phyloP scores from a whole-genome alignment of 2,329 filamentous ascomycete genomes.

The Cladorrhinum sp. region DNA sequence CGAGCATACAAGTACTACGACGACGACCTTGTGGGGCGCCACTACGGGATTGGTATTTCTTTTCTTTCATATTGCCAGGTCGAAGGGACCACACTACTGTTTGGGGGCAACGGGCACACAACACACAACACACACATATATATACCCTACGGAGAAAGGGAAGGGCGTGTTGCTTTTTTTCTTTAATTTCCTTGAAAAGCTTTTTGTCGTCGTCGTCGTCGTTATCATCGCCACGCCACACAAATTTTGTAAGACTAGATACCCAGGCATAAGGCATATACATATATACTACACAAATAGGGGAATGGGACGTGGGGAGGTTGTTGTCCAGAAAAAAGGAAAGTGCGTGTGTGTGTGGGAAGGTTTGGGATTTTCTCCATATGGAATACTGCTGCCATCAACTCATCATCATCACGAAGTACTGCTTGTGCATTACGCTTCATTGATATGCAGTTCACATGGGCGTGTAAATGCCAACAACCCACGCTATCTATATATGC shows the following conservation, averaged over 20 bases:
- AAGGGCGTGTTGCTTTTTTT: background rate
- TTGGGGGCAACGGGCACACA: background rate
- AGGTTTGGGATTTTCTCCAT: background rate
- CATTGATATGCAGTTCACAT: no score
- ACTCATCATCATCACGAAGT: background rate
- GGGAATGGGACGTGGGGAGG: background rate
- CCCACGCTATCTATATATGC: no score
- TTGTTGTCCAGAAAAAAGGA: background rate
- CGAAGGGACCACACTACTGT: background rate
- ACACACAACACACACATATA: background rate
- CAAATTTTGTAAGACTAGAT: slow-evolving; percentile 23
- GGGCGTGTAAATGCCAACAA: no score
- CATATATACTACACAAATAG: background rate
- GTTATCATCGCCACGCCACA: background rate
- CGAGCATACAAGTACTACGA: background rate
- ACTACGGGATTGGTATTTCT: background rate
- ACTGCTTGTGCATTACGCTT: no score
- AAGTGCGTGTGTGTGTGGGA: background rate
- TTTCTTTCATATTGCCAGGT: background rate
- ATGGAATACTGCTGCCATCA: background rate
- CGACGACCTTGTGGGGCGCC: background rate
- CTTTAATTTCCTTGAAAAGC: background rate
- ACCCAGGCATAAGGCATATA: slow-evolving; percentile 20
- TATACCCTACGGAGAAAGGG: background rate
- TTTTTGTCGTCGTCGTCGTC: slow-evolving; percentile 6